Conservation (phyloP, 106 monocot species). For the Narthecium ossifragum region DNA sequence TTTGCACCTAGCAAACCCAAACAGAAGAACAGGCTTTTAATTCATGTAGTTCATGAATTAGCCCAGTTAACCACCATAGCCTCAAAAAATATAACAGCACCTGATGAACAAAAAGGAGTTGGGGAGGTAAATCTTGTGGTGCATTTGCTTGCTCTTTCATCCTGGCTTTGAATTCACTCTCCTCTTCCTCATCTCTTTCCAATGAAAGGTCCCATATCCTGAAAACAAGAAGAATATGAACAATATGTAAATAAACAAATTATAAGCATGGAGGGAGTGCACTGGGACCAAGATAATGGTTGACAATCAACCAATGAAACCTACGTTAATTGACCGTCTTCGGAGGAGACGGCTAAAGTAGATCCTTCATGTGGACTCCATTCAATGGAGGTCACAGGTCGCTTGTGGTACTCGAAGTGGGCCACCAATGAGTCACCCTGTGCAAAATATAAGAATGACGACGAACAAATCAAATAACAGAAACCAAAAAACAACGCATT, state of each 20-base stretch:
- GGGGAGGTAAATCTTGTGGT: constrained; percentile 88
- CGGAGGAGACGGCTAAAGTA: constrained; percentile 84
- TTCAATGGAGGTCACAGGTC: constrained; percentile 88
- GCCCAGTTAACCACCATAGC: no score
- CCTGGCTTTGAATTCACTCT: constrained; percentile 81
- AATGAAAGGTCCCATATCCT: constrained; percentile 97
- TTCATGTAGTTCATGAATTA: background rate
- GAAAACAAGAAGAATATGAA: constrained; percentile 7
- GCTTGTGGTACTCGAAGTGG: constrained; percentile 92
- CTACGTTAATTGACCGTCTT: constrained; percentile 92
- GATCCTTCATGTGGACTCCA: constrained; percentile 98
- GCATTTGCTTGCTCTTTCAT: constrained; percentile 80
- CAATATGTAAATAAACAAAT: background rate
- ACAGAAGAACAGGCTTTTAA: background rate
- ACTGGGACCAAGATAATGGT: background rate
- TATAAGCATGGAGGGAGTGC: background rate
- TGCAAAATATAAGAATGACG: constrained; percentile 8
- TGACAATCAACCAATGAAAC: background rate
- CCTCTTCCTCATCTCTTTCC: constrained; percentile 94
- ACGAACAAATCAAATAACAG: no score
- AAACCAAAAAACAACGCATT: background rate
- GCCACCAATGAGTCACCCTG: constrained; percentile 83
- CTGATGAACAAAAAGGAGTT: constrained; percentile 98
- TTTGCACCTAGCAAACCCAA: background rate
- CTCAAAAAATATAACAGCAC: no score